phyloP scores from a whole-genome alignment of 805 yeast species.

The Scheffersomyces lignosus region DNA sequence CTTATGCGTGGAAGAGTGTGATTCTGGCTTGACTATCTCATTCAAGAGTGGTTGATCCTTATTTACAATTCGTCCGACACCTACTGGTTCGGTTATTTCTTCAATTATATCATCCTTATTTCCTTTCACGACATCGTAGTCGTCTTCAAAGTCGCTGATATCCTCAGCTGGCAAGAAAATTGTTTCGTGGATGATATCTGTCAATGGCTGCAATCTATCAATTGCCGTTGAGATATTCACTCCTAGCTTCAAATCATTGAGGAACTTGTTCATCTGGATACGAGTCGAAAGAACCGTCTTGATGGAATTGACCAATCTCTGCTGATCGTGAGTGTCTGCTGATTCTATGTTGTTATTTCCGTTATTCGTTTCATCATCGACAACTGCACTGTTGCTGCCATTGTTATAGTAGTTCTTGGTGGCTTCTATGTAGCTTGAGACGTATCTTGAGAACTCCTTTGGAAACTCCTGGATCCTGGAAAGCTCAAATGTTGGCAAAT shows the following conservation, averaged over 20 bases:
- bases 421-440: conserved; percentile 24
- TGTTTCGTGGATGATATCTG: conserved; percentile 46
- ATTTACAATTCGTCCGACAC: conserved; percentile 49
- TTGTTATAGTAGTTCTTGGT: conserved; percentile 5
- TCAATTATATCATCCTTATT: conserved; percentile 11
- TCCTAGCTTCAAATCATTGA: conserved; percentile 45
- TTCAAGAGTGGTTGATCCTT: conserved; percentile 49
- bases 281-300: conserved; percentile 42
- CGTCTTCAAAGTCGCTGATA: conserved; percentile 23
- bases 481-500: conserved; percentile 23
- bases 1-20: conserved; percentile 1
- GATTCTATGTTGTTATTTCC: conserved; percentile 2
- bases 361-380: conserved; percentile 10
- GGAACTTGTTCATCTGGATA: conserved; percentile 41
- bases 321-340: conserved; percentile 20
- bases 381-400: conserved; percentile 3
- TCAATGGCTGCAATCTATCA: conserved; percentile 49
- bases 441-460: conserved; percentile 31
- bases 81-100: conserved; percentile 51
- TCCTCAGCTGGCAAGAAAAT: conserved; percentile 55
- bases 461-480: conserved; percentile 22
- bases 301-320: conserved; percentile 27
- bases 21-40: conserved; percentile 52
- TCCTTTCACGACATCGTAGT: conserved; percentile 18
- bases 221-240: conserved; percentile 51